A percentile compares a stretch with the other conserved stretches of the same genome.
These are phyloP conservation scores for Podosphaera leucotricha DNA, from an alignment of 2,329 filamentous ascomycete genomes.

Conservation along the genomic window DNA sequence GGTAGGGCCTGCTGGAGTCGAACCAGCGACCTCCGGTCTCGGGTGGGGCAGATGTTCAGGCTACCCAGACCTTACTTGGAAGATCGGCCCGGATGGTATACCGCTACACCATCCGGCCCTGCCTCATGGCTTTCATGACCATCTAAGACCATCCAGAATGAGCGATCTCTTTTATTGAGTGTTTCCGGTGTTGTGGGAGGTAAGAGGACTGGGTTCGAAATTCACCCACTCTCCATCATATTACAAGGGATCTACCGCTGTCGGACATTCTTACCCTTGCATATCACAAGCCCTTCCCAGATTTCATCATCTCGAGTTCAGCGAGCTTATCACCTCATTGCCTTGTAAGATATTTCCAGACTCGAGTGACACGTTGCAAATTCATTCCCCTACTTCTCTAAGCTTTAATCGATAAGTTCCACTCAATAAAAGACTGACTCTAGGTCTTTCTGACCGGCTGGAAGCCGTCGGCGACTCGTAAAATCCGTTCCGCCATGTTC, in stretches of 20 bases:
- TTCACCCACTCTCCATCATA: too few relatives aligned
- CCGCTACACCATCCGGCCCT: too few relatives aligned
- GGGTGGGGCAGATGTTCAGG: too few relatives aligned
- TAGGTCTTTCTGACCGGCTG: background rate
- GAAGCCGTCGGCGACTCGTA: background rate
- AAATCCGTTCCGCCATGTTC: background rate
- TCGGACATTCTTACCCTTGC: background rate
- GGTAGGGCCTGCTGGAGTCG: too few relatives aligned
- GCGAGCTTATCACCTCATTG: background rate
- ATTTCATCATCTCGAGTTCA: background rate
- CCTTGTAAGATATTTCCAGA: background rate
- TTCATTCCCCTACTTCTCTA: background rate
- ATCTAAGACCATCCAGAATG: too few relatives aligned
- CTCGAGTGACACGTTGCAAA: background rate
- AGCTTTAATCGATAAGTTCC: constrained; percentile 1
- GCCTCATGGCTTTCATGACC: too few relatives aligned
- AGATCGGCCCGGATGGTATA: too few relatives aligned
- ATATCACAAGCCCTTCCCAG: too few relatives aligned
- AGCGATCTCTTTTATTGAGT: too few relatives aligned
- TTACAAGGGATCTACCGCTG: background rate
- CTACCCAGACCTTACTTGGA: too few relatives aligned
- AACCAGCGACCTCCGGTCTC: too few relatives aligned
- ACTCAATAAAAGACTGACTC: background rate
- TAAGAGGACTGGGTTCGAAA: background rate
- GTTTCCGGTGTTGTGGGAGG: too few relatives aligned